Base-by-base conservation (phyloP, 306 rosid species). In the Medicago truncatula region DNA sequence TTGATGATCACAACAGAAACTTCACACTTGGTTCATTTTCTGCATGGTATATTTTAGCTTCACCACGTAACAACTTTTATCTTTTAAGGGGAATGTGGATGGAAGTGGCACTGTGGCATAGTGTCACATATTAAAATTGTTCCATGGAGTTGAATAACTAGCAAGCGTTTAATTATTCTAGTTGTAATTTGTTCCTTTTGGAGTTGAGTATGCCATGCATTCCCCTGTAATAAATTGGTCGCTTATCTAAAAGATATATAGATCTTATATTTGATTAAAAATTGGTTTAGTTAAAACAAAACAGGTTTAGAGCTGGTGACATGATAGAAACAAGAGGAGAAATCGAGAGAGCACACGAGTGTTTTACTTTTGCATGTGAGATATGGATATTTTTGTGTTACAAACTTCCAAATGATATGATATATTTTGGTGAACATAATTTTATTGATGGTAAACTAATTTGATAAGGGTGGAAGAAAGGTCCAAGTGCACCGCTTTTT, bases 401-500 rank as follows among this genome's bases (percentile, higher is more conserved):
- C 49, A 28, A 59, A 57, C 8, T 10, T 57, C 64, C 64, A 58
- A 28, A 60, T 28, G 31, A 13, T 23, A 7, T n/a, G n/a, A n/a
- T 16, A 60, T 52, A 17, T 36, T 12, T 31, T 56, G 70, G 62
- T 49, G 62, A 50, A 69, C 49, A n/a, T 46, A 31, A 25, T 28
- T 3, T 28, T 28, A 52, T 52, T 52, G 16, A 8, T 16, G n/a
- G n/a, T 20, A 20, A 7, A 9, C 21, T 21, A 38, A 9, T 21
- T 13, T 16, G 12, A 28, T 70, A 6, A 20, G 71, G 41, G 36
- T 21, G 83, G 89, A 78, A 87, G 94, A 89, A 91, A 86, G 86
- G 87, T 91, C 90, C 90, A 88, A 83, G 83, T 23, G 88, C 97
- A 89, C 91, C 93, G 93, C 93, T 84, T 43, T 20, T 75, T 66